Conservation (phyloP, 2,329 filamentous ascomycete genomes). For the Colletotrichum viniferum region DNA sequence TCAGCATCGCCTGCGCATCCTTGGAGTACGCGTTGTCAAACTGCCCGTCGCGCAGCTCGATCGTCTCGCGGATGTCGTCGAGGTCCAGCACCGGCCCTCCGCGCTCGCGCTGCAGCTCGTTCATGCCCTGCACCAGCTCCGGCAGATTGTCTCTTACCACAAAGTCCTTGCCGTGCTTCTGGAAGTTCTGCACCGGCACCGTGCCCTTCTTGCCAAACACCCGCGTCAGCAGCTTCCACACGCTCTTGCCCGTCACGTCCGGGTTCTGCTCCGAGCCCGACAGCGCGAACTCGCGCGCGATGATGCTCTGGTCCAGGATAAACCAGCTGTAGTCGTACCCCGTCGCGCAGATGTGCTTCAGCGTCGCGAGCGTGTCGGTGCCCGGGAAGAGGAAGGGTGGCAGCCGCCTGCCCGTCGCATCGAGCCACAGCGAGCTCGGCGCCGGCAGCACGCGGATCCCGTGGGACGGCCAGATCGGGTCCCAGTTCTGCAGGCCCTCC, state of each 20-base stretch:
- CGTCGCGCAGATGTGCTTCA: constrained; percentile 63
- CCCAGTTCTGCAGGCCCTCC: constrained; percentile 66
- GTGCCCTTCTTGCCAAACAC: constrained; percentile 58
- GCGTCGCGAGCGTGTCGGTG: constrained; percentile 60
- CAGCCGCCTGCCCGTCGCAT: constrained; percentile 62
- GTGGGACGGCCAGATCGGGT: constrained; percentile 65
- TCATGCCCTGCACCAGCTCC: constrained; percentile 63
- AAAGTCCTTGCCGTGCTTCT: constrained; percentile 64
- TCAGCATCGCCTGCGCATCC: constrained; percentile 66
- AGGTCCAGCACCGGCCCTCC: constrained; percentile 53
- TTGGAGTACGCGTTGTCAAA: constrained; percentile 62
- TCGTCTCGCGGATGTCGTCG: constrained; percentile 45
- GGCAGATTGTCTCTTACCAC: constrained; percentile 60
- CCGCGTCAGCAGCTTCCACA: constrained; percentile 55
- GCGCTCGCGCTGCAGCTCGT: constrained; percentile 52
- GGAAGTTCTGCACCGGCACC: constrained; percentile 60
- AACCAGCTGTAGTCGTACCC: constrained; percentile 70
- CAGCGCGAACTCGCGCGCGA: constrained; percentile 65
- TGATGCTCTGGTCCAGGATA: constrained; percentile 61
- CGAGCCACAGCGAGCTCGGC: constrained; percentile 67
- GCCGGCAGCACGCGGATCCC: constrained; percentile 66
- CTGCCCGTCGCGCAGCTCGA: constrained; percentile 60
- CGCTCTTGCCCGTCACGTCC: constrained; percentile 62
- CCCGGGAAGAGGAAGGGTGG: constrained; percentile 63
- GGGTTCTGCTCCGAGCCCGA: constrained; percentile 69